A percentile compares a stretch with the other conserved stretches of the same genome.
phyloP scores from a whole-genome alignment of 352 stramenopile species.

The Pythium biforme region DNA sequence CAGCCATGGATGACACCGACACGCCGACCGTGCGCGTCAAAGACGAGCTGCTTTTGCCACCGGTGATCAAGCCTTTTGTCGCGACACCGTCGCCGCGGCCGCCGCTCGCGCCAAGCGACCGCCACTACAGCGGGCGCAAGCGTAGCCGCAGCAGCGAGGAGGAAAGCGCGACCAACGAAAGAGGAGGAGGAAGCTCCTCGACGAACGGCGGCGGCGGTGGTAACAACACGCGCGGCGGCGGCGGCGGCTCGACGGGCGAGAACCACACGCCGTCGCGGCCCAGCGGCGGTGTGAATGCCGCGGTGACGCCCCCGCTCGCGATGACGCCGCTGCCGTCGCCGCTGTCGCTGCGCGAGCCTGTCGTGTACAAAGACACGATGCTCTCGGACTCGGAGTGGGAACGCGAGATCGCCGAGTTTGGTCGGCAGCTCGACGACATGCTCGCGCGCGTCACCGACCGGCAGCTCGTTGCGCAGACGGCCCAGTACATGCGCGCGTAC shows the following conservation, averaged over 20 bases:
- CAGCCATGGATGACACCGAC: slow-evolving; percentile 5
- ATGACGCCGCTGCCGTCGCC: slow-evolving; percentile 20
- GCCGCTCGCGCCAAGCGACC: slow-evolving; percentile 10
- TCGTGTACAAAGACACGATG: slow-evolving; percentile 29
- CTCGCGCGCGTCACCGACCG: slow-evolving; percentile 64
- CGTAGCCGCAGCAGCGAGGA: slow-evolving; percentile 24
- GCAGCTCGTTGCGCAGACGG: slow-evolving; percentile 72
- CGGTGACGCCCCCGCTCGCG: slow-evolving; percentile 10
- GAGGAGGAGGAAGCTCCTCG: neutral
- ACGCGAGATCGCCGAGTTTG: slow-evolving; percentile 75
- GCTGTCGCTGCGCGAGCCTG: neutral
- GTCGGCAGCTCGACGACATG: slow-evolving; percentile 67
- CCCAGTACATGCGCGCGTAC: slow-evolving; percentile 69
- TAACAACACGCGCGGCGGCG: neutral
- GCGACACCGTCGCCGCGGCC: slow-evolving; percentile 13
- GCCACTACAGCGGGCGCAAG: slow-evolving; percentile 20
- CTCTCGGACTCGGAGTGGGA: slow-evolving; percentile 70
- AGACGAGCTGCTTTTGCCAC: slow-evolving; percentile 8
- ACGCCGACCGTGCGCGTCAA: slow-evolving; percentile 3
- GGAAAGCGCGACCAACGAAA: too few relatives aligned
- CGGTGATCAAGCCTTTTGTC: slow-evolving; percentile 3
- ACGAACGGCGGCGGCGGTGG: neutral
- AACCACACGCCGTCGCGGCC: slow-evolving; percentile 15
- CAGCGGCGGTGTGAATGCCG: neutral
- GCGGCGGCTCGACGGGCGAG: slow-evolving; percentile 3